These are phyloP conservation scores for Ogataea pilisensis DNA, from an alignment of 805 yeast species.

Conservation along the genomic window DNA sequence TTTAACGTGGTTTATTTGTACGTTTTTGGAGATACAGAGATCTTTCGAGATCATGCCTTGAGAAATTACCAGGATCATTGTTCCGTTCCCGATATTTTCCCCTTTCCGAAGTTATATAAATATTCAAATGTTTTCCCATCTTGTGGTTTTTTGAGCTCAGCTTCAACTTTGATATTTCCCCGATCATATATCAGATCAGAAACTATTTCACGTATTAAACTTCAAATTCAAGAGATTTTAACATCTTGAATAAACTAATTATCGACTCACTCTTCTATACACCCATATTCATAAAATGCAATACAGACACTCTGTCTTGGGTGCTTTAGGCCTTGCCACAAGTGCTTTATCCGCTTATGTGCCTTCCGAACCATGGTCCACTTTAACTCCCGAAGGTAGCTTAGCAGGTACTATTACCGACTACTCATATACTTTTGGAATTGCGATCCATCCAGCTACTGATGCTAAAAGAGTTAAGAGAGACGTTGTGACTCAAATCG, in stretches of 20 bases:
- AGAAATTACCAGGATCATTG: too few relatives aligned
- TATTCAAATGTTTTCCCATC: too few relatives aligned
- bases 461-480: conserved; percentile 25
- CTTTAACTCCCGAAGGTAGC: conserved; percentile 60
- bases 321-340: conserved; percentile 42
- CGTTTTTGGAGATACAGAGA: not conserved
- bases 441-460: conserved; percentile 52
- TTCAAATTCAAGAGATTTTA: too few relatives aligned
- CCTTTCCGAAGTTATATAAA: too few relatives aligned
- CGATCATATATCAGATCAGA: too few relatives aligned
- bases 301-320: conserved; percentile 35
- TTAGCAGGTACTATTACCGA: conserved; percentile 54
- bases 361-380: conserved; percentile 66
- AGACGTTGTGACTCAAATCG: conserved; percentile 35
- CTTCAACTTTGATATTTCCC: too few relatives aligned
- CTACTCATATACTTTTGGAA: conserved; percentile 58
- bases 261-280: not conserved
- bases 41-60: too few relatives aligned
- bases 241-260: too few relatives aligned
- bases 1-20: not conserved
- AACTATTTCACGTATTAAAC: too few relatives aligned
- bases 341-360: conserved; percentile 56
- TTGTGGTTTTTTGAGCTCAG: too few relatives aligned
- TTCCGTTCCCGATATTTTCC: too few relatives aligned
- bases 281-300: conserved; percentile 30